Conservation (phyloP, 2,329 filamentous ascomycete genomes). For the Elsinoe batatas region DNA sequence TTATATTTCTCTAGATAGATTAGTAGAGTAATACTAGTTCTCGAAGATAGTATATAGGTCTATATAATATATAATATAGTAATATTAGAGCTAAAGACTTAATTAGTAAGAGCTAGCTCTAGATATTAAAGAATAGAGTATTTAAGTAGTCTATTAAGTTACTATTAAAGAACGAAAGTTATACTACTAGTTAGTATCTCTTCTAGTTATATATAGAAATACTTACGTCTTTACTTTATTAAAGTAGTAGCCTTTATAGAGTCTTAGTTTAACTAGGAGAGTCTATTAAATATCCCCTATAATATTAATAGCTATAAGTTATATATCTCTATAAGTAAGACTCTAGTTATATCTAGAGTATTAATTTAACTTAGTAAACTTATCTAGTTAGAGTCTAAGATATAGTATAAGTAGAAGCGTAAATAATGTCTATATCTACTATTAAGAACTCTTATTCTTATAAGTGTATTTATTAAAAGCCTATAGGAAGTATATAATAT, state of each 20-base stretch:
- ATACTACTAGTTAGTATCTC: not conserved
- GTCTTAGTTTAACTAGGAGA: too few species aligned
- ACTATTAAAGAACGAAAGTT: not conserved
- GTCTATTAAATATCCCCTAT: too few species aligned
- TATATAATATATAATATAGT: not conserved
- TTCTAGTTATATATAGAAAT: too few species aligned
- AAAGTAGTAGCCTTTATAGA: too few species aligned
- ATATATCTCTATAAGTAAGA: not conserved
- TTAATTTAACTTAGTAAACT: not conserved
- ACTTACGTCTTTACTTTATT: too few species aligned
- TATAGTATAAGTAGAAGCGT: not conserved
- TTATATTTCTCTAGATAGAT: not conserved
- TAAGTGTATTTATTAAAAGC: not conserved
- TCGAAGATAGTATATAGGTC: not conserved
- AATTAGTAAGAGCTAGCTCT: not conserved
- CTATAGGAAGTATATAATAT: not conserved
- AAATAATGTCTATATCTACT: not conserved
- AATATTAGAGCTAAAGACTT: not conserved
- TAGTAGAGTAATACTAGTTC: not conserved
- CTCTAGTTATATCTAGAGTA: not conserved
- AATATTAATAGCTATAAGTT: too few species aligned
- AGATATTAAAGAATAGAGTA: not conserved
- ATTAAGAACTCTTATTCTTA: not conserved
- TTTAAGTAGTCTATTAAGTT: not conserved
- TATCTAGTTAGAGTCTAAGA: not conserved